phyloP scores from a whole-genome alignment of 2,329 filamentous ascomycete genomes.

The Onygenales sp. region DNA sequence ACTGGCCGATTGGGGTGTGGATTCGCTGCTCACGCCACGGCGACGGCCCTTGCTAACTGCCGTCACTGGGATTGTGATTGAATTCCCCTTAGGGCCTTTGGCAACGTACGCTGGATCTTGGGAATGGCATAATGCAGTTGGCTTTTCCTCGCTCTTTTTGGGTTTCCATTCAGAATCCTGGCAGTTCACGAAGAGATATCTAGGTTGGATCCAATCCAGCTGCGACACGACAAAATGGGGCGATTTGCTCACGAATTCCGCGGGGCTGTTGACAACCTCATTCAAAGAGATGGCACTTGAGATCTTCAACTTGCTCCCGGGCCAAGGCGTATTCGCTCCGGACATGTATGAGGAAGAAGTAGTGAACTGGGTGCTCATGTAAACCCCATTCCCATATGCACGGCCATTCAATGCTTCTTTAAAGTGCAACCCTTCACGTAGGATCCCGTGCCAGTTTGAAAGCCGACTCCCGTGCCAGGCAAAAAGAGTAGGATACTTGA shows the following conservation, averaged over 20 bases:
- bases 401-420: constrained; percentile 54
- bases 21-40: constrained; percentile 13
- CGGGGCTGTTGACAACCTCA: constrained; percentile 70
- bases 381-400: constrained; percentile 68
- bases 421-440: constrained; percentile 72
- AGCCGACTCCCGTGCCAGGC: constrained; percentile 77
- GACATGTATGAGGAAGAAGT: constrained; percentile 47
- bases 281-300: constrained; percentile 60
- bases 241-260: constrained; percentile 44
- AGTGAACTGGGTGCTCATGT: constrained; percentile 56
- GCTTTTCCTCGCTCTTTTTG: not conserved
- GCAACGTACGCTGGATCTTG: constrained; percentile 32
- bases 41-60: constrained; percentile 39
- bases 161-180: not conserved
- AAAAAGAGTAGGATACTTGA: constrained; percentile 60
- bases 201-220: constrained; percentile 79
- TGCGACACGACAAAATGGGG: constrained; percentile 66
- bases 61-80: constrained; percentile 44
- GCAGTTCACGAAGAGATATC: constrained; percentile 63
- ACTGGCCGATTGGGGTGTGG: constrained; percentile 11
- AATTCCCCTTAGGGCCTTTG: constrained; percentile 25
- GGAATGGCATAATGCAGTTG: constrained; percentile 16
- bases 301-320: constrained; percentile 55
- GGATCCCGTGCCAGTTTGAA: constrained; percentile 81
- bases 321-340: constrained; percentile 42